Evolutionary conservation across 768 basidiomycete genomes (phyloP).

Genomic region (Lactarius indigo): DNA sequence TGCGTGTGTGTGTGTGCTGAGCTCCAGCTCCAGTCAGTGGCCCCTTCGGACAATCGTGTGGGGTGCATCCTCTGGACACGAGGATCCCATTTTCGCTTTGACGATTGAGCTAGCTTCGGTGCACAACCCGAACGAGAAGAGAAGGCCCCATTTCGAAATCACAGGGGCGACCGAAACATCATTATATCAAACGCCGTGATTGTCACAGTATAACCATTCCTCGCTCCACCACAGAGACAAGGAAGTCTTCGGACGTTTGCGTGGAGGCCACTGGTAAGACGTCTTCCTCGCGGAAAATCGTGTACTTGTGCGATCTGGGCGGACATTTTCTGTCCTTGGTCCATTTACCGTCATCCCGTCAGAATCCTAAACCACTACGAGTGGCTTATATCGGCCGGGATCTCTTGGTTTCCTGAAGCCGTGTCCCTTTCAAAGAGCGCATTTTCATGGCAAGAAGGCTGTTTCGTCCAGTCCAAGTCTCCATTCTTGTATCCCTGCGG

Average conservation of each 20-base stretch:
- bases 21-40: background rate
- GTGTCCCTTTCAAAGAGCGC: background rate
- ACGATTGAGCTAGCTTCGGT: background rate
- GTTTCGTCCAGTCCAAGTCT: background rate
- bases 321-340: background rate
- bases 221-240: background rate
- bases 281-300: background rate
- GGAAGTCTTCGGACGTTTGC: background rate
- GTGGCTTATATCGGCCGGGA: background rate
- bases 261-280: background rate
- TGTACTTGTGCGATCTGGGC: background rate
- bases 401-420: background rate
- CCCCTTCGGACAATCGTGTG: background rate
- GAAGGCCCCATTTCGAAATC: background rate
- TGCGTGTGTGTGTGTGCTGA: no score
- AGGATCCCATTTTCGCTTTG: background rate
- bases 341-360: background rate
- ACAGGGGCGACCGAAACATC: background rate
- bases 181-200: background rate
- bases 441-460: background rate
- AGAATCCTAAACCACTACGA: background rate
- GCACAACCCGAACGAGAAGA: no score
- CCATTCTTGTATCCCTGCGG: background rate
- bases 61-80: background rate
- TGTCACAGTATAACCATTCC: background rate